Conservation (phyloP, 2,329 filamentous ascomycete species). For the Paracoccidioides brasiliensis region DNA sequence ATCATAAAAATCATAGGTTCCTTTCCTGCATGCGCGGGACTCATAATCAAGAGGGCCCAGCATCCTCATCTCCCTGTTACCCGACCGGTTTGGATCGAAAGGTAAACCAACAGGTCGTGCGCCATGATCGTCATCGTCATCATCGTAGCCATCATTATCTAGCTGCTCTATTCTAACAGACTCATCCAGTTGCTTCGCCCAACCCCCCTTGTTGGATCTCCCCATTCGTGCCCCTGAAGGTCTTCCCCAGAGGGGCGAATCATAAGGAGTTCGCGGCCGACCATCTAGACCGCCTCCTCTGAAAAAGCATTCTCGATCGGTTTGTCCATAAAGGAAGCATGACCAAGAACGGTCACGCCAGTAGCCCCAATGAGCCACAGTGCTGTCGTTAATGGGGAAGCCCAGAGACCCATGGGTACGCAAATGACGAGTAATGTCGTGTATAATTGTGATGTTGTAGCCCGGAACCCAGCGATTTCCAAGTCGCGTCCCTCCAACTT, state of each 20-base stretch:
- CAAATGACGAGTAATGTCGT: slow-evolving; percentile 72
- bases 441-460: slow-evolving; percentile 87
- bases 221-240: slow-evolving; percentile 73
- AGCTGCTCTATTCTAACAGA: slow-evolving; percentile 51
- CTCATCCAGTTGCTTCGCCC: slow-evolving; percentile 41
- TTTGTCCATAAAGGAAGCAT: slow-evolving; percentile 93
- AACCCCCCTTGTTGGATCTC: slow-evolving; percentile 44
- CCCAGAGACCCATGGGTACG: slow-evolving; percentile 71
- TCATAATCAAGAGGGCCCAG: neutral
- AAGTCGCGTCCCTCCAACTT: slow-evolving; percentile 82
- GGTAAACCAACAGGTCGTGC: slow-evolving; percentile 5
- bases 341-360: slow-evolving; percentile 84
- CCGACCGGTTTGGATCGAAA: neutral
- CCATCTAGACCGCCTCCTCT: slow-evolving; percentile 99
- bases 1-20: slow-evolving; percentile 31
- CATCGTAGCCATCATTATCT: slow-evolving; percentile 38
- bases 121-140: slow-evolving; percentile 36
- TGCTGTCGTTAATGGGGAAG: slow-evolving; percentile 70
- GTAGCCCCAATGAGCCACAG: slow-evolving; percentile 95
- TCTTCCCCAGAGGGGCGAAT: slow-evolving; percentile 97
- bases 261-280: slow-evolving; percentile 97
- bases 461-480: slow-evolving; percentile 67
- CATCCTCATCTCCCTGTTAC: neutral
- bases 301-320: slow-evolving; percentile 99
- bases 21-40: slow-evolving; percentile 2